Base-by-base conservation (phyloP, 257 asterid genomes). In the Dorcoceras hygrometricum region DNA sequence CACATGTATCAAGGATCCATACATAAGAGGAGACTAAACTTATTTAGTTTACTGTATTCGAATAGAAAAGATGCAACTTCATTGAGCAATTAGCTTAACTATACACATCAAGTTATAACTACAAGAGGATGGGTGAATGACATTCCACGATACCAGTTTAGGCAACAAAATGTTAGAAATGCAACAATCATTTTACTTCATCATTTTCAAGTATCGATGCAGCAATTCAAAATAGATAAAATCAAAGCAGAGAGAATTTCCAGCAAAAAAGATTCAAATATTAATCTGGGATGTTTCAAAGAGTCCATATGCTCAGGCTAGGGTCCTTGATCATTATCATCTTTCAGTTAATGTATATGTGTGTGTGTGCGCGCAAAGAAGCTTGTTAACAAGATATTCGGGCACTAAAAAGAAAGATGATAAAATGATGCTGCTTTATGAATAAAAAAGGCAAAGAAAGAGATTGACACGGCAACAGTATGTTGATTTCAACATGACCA, bases 381-480 rank as follows among this genome's bases (percentile, higher is more conserved):
- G 56, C 25, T 29, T 32, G n/a, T 28, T 62, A 71, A n/a, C 36
- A 18, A 55, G 50, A 22, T 11, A 63, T 43, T 60, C 60, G 22
- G 31, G 51, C 48, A 64, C 59, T 46, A 61, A 19, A n/a, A 54
- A 63, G 62, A 66, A 46, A 62, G 48, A 65, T 11, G 24, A 19
- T 39, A 58, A 56, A 65, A 22, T 29, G 57, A 22, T 60, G 59
- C 20, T 70, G 31, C 34, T 62, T 59, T 26, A 28, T 7, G 18
- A 8, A 66, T 39, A 43, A 24, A 16, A 54, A 27, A 34, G 28
- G 63, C 36, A 48, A 69, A 64, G 19, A 23, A 59, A 66, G 31
- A 16, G 22, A 46, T 39, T 29, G 31, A 64, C 55, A 3, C 46
- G 53, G 63, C 25, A 28, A 27, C 22, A 22, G 14, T 27, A 69